A percentile compares a stretch with the other conserved stretches of the same genome.
These are phyloP conservation scores for Podila epicladia DNA, from an alignment of 192 early-diverging fungal genomes.

Conservation along the genomic window DNA sequence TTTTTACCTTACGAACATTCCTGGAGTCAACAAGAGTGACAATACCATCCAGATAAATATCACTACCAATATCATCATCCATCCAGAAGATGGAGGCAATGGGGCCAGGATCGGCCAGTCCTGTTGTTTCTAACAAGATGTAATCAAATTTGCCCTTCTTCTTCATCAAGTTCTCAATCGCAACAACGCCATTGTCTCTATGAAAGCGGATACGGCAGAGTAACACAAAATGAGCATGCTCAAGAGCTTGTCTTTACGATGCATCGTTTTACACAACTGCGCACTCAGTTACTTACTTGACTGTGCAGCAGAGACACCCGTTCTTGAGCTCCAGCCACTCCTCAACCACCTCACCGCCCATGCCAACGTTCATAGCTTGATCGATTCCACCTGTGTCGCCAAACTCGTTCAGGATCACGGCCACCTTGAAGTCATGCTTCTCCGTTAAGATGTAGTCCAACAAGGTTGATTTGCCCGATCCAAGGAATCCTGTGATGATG, in stretches of 20 bases:
- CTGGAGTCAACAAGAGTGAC: slow-evolving; percentile 88
- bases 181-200: slow-evolving; percentile 93
- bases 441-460: slow-evolving; percentile 85
- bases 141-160: slow-evolving; percentile 95
- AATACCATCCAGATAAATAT: slow-evolving; percentile 92
- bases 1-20: slow-evolving; percentile 62
- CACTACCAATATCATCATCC: slow-evolving; percentile 91
- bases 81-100: slow-evolving; percentile 98
- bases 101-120: slow-evolving; percentile 77
- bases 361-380: slow-evolving; percentile 84
- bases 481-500: slow-evolving; percentile 74
- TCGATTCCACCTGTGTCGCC: slow-evolving; percentile 95
- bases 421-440: slow-evolving; percentile 94
- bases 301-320: slow-evolving; percentile 97
- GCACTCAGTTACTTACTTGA: slow-evolving; percentile 71
- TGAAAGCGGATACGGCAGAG: neutral
- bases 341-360: slow-evolving; percentile 86
- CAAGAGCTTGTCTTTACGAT: neutral
- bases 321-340: slow-evolving; percentile 98
- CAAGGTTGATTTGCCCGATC: slow-evolving; percentile 93
- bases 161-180: slow-evolving; percentile 93
- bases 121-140: slow-evolving; percentile 96
- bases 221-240: neutral
- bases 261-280: neutral
- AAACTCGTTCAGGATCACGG: slow-evolving; percentile 99